These are phyloP conservation scores for Guillardia theta DNA, from an alignment of 78 protist genomes.

Conservation along the genomic window DNA sequence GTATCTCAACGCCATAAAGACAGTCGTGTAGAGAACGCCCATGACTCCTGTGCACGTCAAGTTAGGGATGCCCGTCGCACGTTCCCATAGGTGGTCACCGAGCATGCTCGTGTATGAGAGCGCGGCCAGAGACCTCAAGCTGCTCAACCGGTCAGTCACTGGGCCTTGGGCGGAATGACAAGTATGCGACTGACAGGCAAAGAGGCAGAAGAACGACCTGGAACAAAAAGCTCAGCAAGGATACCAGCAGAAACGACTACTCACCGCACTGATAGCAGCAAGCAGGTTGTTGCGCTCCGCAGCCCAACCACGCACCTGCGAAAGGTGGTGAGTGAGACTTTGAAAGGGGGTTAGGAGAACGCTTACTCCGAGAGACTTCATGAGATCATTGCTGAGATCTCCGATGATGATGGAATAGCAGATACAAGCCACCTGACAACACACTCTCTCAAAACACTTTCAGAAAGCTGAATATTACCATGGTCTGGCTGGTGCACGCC, in stretches of 20 bases:
- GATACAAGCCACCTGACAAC: not conserved
- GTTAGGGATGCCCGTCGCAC: too few species aligned
- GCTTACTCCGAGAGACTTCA: not conserved
- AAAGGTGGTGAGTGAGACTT: too few species aligned
- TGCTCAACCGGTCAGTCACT: too few species aligned
- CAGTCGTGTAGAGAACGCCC: not conserved
- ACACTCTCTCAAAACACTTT: not conserved
- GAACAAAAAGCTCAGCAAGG: not conserved
- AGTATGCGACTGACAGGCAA: too few species aligned
- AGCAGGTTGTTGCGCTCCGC: not conserved
- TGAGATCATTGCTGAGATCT: not conserved
- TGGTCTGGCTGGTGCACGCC: not conserved
- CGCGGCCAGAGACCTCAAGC: too few species aligned
- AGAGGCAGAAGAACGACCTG: too few species aligned
- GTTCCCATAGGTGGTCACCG: too few species aligned
- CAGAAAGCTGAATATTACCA: not conserved
- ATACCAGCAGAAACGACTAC: not conserved
- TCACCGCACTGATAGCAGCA: not conserved
- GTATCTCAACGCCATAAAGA: not conserved
- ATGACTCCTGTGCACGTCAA: too few species aligned
- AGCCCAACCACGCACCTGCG: too few species aligned
- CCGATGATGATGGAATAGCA: constrained; percentile 33
- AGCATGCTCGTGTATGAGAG: not conserved
- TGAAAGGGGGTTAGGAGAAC: too few species aligned
- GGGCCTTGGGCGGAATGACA: too few species aligned